Base-by-base conservation (phyloP, 2,329 filamentous ascomycete species). In the Aureobasidium vineae region DNA sequence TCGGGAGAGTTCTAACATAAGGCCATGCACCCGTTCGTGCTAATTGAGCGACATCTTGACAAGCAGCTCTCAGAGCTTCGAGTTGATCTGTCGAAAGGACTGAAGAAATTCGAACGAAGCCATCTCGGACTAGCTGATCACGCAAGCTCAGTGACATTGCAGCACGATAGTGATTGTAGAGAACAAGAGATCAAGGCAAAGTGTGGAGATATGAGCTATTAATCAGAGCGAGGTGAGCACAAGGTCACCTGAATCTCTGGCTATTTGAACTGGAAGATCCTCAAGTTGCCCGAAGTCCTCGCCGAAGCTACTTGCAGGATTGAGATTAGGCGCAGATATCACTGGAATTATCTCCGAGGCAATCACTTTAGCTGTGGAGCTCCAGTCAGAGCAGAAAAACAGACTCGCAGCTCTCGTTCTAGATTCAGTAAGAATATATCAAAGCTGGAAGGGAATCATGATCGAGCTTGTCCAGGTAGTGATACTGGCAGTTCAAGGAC, bases 1-100 rank as follows among this genome's bases (percentile, higher is more conserved):
- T 96, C 64, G 90, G 90, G 2, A 95, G 85, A 0, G 90, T 94
- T 70, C 92, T 89, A 73, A 96, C 87, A 77, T 90, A 84, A 3
- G 90, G 90, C 92, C 92, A 97, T 69, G 82, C 74, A 43, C 91
- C 91, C n/a, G 80, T 71, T 69, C 90, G 86, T 49, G 90, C 89
- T 49, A 86, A 79, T 2, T 79, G 74, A 23, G 87, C 86, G n/a
- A 85, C 84, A 66, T 82, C 76, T 40, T 79, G 74, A 60, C 87
- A 85, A 49, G 88, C 88, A 64, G 75, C 73, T 71, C 87, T 88
- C 69, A 94, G 86, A 23, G 78, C 72, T 28, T 79, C 69, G 52
- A 95, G 80, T 68, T 87, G 81, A 21, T 78, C 66, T 2, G 82
- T 77, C 66, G 81, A 78, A 72, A 96, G 81, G 69, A 91, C 80